Evolutionary conservation across 106 monocot genomes (phyloP), one percentile per base, ranked within the genome.

Genomic region (Allium fistulosum): DNA sequence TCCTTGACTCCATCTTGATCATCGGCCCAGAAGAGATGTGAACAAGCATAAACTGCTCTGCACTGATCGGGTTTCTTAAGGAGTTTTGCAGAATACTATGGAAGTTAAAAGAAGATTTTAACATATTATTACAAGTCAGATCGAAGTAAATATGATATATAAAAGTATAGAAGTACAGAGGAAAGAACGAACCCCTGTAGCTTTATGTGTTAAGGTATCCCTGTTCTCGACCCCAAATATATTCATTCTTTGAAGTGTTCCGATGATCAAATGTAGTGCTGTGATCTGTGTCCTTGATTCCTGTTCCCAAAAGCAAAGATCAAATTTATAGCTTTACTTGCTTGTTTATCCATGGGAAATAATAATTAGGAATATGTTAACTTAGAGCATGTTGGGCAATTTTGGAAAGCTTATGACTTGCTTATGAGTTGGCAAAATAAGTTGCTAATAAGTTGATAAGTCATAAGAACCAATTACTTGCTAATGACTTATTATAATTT

Each of bases 41-140:
- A 90, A 68, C 99, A 99, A 51, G 99, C 90, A 85, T 93, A 99
- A 68, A 99, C 99, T 62, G 99, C 99, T 81, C 90, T 85, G 71
- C 93, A 93, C 60, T 99, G 99, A 74, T 99, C 99, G 71, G 93
- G 99, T 63, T 99, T 99, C 92, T 93, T 99, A 47, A 99, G 70
- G 63, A 99, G 93, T 65, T 93, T 99, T 50, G 99, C 99, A 63
- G 99, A 99, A 80, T 99, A 99, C 99, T 99, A 77, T 65, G 76
- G 48, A 46, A 49, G 49, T 68, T 61, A 15, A 52, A 37, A 37
- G 37, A 37, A 37, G 37, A 37, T 37, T 37, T 37, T 37, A 37
- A 37, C 37, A 37, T 5, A 37, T 37, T 37, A 37, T 37, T 37
- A 37, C 37, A 37, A 37, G 37, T 37, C 37, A 37, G 37, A 37